Conservation (phyloP, 169 alveolate species). For the Cryptosporidium tyzzeri region DNA sequence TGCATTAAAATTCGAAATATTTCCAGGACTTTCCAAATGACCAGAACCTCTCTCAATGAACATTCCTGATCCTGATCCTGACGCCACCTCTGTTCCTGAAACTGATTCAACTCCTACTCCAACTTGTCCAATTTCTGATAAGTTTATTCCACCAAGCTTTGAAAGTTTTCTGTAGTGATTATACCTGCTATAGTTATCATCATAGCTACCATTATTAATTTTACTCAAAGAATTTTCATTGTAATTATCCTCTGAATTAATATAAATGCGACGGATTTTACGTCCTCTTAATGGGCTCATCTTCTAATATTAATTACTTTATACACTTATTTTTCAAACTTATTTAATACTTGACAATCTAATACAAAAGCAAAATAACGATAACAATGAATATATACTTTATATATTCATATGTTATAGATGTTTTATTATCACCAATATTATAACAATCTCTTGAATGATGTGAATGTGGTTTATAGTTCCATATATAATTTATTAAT, state of each 20-base stretch:
- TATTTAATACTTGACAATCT: neutral
- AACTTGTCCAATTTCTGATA: constrained; percentile 16
- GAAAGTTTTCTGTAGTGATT: constrained; percentile 60
- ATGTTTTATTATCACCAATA: neutral
- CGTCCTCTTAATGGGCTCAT: constrained; percentile 76
- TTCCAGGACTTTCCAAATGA: neutral
- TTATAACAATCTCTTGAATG: neutral
- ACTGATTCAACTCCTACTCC: neutral
- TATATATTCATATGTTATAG: constrained; percentile 5
- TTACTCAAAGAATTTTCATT: constrained; percentile 27
- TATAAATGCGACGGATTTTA: constrained; percentile 58
- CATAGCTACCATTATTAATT: constrained; percentile 32
- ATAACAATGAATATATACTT: neutral
- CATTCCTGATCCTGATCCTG: constrained; percentile 15
- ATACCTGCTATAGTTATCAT: constrained; percentile 35
- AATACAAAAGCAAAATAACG: neutral
- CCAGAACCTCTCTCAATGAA: neutral
- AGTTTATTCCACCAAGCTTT: constrained; percentile 8
- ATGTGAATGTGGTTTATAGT: neutral
- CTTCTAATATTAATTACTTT: neutral
- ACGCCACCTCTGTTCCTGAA: neutral
- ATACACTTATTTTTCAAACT: neutral
- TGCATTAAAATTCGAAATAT: neutral
- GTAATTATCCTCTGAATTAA: constrained; percentile 47
- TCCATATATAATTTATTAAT: neutral